A percentile compares a stretch with the other conserved stretches of the same genome.
Conservation (phyloP, 306 rosid species). For the Malus orientalis region DNA sequence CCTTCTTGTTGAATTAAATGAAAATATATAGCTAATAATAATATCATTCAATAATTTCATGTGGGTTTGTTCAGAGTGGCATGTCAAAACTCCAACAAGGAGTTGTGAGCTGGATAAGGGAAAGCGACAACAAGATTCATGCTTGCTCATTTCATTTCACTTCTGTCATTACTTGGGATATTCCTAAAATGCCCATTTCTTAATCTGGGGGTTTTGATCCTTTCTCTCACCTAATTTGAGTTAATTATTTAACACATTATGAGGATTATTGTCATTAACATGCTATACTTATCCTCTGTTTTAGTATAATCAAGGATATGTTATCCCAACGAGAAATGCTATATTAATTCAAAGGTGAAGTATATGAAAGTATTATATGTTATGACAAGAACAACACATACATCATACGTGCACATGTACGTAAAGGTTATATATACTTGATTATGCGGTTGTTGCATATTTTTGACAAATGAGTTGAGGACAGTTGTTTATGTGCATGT, state of each 20-base stretch:
- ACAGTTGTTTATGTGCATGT: background rate
- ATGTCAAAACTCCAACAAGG: conserved; percentile 47
- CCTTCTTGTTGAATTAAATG: background rate
- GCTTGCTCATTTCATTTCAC: conserved; percentile 35
- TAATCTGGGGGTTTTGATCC: conserved; percentile 7
- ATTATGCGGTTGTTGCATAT: background rate
- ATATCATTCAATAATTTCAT: conserved; percentile 50
- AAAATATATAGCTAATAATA: background rate
- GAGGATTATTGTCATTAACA: background rate
- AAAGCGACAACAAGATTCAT: conserved; percentile 60
- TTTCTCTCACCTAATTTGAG: background rate
- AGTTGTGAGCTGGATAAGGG: conserved; percentile 61
- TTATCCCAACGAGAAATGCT: background rate
- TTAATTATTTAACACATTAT: background rate
- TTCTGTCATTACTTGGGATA: conserved; percentile 26
- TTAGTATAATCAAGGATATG: background rate
- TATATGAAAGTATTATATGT: background rate
- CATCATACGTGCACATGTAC: background rate
- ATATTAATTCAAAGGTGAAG: background rate
- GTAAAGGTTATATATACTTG: background rate
- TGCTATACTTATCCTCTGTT: background rate
- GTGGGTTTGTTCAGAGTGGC: conserved; percentile 56
- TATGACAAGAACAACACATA: background rate
- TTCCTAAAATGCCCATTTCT: conserved; percentile 20
- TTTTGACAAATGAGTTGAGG: background rate